Evolutionary conservation across 2,329 filamentous ascomycete genomes (phyloP), one percentile per base, ranked within the genome.

Genomic region (Penicillium vulpinum): DNA sequence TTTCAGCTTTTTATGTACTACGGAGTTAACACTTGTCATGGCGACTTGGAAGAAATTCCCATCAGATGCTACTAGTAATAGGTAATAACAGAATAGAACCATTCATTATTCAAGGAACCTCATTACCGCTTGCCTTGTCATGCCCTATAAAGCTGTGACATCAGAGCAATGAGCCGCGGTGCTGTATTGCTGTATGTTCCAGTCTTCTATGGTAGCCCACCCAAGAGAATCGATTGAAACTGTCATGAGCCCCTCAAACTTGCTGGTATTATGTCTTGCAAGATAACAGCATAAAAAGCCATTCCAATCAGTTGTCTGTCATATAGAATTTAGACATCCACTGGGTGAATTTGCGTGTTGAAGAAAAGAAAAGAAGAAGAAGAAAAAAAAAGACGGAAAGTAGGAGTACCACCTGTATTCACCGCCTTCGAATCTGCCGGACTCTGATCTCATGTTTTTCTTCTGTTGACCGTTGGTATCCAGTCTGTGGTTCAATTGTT

Each of bases 171-270:
- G 36, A 54, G 35, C 35, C 44, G 35, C 36, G 51, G 51, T 51
- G 50, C 38, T 47, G 48, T 46, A 47, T 78, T 51, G 50, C 38
- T 47, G 48, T 46, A 47, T 78, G 75, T 78, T 65, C 75, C 76
- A 78, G 70, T 66, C 65, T 68, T 76, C 75, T 78, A 79, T 79
- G 75, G 76, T 76, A 73, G 73, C 69, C 73, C 75, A 78, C 67
- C 67, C 75, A 77, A 60, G 56, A 56, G 35, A 58, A 59, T 54
- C 53, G 56, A 63, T 54, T 54, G 46, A 56, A 55, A 55, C 57
- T 61, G 59, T 74, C 74, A 72, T 75, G 73, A 68, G 67, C 74
- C 72, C 76, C 76, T 79, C 77, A 79, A 78, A 78, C 77, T 73
- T 67, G 72, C 74, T 76, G 75, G 73, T 62, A 51, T 53, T 69